A percentile compares a stretch with the other conserved stretches of the same genome.
These are phyloP conservation scores for Paracoccidioides brasiliensis DNA, from an alignment of 2,329 filamentous ascomycete genomes.

Conservation along the genomic window DNA sequence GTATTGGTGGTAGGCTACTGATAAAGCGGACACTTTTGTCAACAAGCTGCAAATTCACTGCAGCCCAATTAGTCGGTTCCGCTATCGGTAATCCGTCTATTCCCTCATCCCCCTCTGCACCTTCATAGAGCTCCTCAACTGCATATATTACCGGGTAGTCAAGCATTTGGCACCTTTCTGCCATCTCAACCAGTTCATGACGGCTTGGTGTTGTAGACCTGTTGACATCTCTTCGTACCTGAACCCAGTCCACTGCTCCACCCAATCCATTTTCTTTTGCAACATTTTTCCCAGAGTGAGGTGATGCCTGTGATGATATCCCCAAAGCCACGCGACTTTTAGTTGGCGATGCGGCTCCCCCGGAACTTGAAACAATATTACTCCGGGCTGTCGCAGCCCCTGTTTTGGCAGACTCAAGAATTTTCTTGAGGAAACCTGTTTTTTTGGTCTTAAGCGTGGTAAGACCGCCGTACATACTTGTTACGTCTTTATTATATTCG, in stretches of 20 bases:
- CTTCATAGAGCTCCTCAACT: constrained; percentile 75
- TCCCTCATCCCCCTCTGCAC: constrained; percentile 79
- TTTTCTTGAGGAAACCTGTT: constrained; percentile 87
- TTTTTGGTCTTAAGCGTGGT: constrained; percentile 63
- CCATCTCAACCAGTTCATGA: constrained; percentile 72
- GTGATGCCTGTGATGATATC: constrained; percentile 27
- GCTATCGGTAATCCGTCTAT: constrained; percentile 71
- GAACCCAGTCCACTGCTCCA: constrained; percentile 71
- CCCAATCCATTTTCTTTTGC: constrained; percentile 59
- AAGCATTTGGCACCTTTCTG: constrained; percentile 87
- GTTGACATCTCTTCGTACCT: constrained; percentile 90
- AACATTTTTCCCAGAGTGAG: constrained; percentile 34
- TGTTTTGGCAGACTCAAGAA: constrained; percentile 86
- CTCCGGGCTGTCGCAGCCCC: constrained; percentile 80
- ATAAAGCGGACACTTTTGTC: constrained; percentile 95
- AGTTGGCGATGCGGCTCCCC: constrained; percentile 33
- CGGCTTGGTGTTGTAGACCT: constrained; percentile 84
- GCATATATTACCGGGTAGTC: constrained; percentile 80
- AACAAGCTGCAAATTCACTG: constrained; percentile 69
- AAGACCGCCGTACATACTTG: constrained; percentile 64
- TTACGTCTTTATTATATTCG: constrained; percentile 42
- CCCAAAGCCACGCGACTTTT: constrained; percentile 37
- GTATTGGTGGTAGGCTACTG: constrained; percentile 66
- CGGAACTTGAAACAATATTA: constrained; percentile 58
- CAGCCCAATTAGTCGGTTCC: constrained; percentile 67